Conservation (phyloP, 495 filamentous ascomycete genomes). For the Xylaria acuta region DNA sequence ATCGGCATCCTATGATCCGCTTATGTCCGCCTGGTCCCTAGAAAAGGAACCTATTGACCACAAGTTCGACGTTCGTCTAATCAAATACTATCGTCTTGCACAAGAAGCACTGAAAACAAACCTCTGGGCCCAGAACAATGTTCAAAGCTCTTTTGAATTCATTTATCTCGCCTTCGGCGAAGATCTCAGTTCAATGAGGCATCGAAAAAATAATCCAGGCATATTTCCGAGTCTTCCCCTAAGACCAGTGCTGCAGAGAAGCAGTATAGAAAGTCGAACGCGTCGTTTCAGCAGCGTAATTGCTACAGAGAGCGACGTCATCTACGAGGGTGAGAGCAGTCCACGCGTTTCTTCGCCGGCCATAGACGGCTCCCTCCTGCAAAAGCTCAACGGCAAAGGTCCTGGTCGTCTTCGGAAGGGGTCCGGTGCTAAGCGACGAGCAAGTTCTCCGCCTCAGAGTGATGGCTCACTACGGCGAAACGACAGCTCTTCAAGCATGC, state of each 20-base stretch:
- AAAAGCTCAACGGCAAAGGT: background rate
- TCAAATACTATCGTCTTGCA: conserved; percentile 37
- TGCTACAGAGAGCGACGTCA: background rate
- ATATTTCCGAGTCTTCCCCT: background rate
- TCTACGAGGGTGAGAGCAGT: background rate
- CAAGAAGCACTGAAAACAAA: conserved; percentile 27
- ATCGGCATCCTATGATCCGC: conserved; percentile 33
- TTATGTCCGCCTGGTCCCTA: conserved; percentile 34
- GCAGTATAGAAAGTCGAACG: background rate
- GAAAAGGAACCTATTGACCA: conserved; percentile 32
- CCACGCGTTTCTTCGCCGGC: background rate
- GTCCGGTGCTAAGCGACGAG: conserved; percentile 33
- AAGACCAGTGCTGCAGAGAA: background rate
- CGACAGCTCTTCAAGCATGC: conserved; percentile 37
- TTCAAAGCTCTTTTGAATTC: background rate
- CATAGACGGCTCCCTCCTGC: background rate
- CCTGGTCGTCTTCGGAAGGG: background rate
- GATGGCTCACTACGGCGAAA: conserved; percentile 27
- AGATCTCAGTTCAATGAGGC: background rate
- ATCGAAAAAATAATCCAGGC: background rate
- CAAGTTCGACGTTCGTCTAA: conserved; percentile 32
- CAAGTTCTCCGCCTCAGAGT: conserved; percentile 34
- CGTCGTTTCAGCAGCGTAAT: background rate
- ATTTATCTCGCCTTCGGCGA: background rate
- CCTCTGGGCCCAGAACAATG: background rate